phyloP scores from a whole-genome alignment of 176 grass and related monocot species.

The Sorghum bicolor region Sorghum_bicolor_NCBIv3 NC_012871.2:73665001-73665500 shows the following conservation, averaged over 20 bases:
- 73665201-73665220: neutral
- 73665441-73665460: neutral
- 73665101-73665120: neutral
- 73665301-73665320: neutral
- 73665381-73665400: neutral
- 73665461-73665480: neutral
- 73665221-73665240: neutral
- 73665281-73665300: neutral
- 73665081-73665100: neutral
- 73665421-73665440: neutral
- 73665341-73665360: neutral
- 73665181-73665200: neutral
- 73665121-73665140: neutral
- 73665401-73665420: conserved; percentile 25
- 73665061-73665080: neutral
- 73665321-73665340: neutral
- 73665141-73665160: neutral
- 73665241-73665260: neutral
- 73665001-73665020: neutral
- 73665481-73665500: neutral
- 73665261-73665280: neutral
- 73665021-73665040: neutral
- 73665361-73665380: neutral
- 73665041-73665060: neutral
- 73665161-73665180: no score